Percentiles rank a stretch among this genome's conserved stretches.
phyloP scores from a whole-genome alignment of 306 rosid genomes.

The Cucurbita moschata region DNA sequence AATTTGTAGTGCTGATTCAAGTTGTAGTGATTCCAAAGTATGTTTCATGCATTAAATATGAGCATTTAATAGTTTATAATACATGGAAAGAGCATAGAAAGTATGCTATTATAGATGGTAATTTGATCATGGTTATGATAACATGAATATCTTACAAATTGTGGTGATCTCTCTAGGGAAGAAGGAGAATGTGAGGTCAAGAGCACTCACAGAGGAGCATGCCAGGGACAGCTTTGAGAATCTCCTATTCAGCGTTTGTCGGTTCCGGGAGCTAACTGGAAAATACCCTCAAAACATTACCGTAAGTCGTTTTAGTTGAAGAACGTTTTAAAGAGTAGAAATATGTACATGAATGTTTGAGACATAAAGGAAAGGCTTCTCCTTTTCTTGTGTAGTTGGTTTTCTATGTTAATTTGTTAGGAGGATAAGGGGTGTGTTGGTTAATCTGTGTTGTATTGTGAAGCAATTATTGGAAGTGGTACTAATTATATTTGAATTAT shows the following conservation, averaged over 20 bases:
- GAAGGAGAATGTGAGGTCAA: conserved; percentile 43
- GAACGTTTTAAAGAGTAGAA: not conserved
- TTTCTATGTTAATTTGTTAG: not conserved
- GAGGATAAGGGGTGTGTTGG: not conserved
- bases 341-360: not conserved
- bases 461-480: not conserved
- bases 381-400: not conserved
- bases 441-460: not conserved
- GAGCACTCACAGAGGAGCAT: conserved; percentile 92
- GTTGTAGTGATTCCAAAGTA: not conserved
- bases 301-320: conserved; percentile 21
- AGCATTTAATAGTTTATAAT: not conserved
- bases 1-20: not conserved
- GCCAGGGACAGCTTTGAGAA: conserved; percentile 95
- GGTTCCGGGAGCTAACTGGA: conserved; percentile 89
- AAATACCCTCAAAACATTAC: conserved; percentile 71
- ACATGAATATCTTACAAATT: not conserved
- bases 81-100: not conserved
- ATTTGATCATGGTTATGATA: not conserved
- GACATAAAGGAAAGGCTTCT: not conserved
- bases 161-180: conserved; percentile 32
- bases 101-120: not conserved
- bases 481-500: conserved; percentile 1
- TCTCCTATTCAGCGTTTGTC: conserved; percentile 81
- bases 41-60: not conserved